Evolutionary conservation across 805 yeast species (phyloP).

Genomic region (Pichia manshurica): DNA sequence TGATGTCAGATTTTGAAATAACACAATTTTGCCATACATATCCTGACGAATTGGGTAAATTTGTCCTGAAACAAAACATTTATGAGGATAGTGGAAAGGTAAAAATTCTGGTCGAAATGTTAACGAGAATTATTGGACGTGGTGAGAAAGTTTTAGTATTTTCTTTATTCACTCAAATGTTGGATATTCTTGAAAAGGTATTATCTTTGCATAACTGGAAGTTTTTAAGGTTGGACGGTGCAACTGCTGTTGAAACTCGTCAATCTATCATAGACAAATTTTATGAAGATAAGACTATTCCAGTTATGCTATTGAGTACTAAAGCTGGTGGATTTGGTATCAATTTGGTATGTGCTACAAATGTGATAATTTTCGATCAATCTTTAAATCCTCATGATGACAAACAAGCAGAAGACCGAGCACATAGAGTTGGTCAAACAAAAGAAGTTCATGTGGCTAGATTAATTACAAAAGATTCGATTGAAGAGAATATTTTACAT

Average conservation of each 20-base stretch:
- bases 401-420: constrained; percentile 97
- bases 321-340: constrained; percentile 99
- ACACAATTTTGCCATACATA: constrained; percentile 68
- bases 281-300: constrained; percentile 73
- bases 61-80: constrained; percentile 45
- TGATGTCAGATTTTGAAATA: constrained; percentile 88
- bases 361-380: constrained; percentile 86
- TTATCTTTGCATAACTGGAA: constrained; percentile 57
- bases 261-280: constrained; percentile 88
- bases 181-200: constrained; percentile 80
- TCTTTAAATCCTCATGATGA: constrained; percentile 98
- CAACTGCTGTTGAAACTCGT: constrained; percentile 85
- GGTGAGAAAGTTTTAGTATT: constrained; percentile 73
- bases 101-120: constrained; percentile 44
- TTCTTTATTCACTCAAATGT: constrained; percentile 86
- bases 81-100: constrained; percentile 73
- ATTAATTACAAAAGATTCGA: constrained; percentile 64
- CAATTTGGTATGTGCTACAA: constrained; percentile 90
- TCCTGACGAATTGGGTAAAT: constrained; percentile 55
- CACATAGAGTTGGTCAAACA: constrained; percentile 58
- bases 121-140: constrained; percentile 49
- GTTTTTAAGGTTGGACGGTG: constrained; percentile 88
- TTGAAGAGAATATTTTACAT: constrained; percentile 83
- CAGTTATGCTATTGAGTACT: constrained; percentile 84
- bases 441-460: constrained; percentile 71